phyloP scores from a whole-genome alignment of 805 yeast genomes.

The Starmerella geochares region DNA sequence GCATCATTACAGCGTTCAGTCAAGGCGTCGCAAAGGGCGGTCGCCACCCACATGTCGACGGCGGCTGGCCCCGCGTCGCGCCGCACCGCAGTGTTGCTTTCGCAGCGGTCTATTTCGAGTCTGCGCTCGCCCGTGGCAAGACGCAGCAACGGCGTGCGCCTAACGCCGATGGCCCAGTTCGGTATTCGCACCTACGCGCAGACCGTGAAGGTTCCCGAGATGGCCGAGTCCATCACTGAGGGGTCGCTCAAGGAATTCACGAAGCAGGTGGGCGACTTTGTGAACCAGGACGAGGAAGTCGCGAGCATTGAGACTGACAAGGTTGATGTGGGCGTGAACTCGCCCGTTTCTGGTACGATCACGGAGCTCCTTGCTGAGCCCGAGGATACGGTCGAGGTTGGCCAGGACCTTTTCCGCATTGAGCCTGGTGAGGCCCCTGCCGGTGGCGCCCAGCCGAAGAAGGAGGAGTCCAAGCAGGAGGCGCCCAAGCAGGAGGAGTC shows the following conservation, averaged over 20 bases:
- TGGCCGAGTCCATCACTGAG: conserved; percentile 98
- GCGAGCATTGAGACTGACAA: conserved; percentile 98
- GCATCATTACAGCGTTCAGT: conserved; percentile 14
- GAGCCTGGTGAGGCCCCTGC: conserved; percentile 65
- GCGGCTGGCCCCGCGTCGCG: conserved; percentile 5
- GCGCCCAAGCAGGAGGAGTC: conserved; percentile 31
- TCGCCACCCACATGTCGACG: not conserved
- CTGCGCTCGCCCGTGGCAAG: conserved; percentile 8
- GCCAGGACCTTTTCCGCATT: conserved; percentile 79
- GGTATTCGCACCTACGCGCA: conserved; percentile 30
- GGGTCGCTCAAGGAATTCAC: conserved; percentile 67
- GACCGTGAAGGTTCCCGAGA: conserved; percentile 82
- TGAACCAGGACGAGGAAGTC: conserved; percentile 74
- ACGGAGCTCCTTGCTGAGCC: conserved; percentile 70
- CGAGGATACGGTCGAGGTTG: conserved; percentile 92
- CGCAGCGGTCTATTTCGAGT: conserved; percentile 12
- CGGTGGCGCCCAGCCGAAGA: conserved; percentile 38
- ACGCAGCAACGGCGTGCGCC: conserved; percentile 1
- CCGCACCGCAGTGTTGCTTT: conserved; percentile 4
- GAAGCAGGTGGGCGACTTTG: conserved; percentile 73
- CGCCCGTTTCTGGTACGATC: conserved; percentile 85
- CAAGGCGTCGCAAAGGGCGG: conserved; percentile 1
- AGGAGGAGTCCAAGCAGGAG: conserved; percentile 23
- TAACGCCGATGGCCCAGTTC: conserved; percentile 3
- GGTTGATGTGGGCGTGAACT: conserved; percentile 92